Conservation (phyloP, 1,284 basidiomycete species). For the Phellopilus nigrolimitatus region DNA sequence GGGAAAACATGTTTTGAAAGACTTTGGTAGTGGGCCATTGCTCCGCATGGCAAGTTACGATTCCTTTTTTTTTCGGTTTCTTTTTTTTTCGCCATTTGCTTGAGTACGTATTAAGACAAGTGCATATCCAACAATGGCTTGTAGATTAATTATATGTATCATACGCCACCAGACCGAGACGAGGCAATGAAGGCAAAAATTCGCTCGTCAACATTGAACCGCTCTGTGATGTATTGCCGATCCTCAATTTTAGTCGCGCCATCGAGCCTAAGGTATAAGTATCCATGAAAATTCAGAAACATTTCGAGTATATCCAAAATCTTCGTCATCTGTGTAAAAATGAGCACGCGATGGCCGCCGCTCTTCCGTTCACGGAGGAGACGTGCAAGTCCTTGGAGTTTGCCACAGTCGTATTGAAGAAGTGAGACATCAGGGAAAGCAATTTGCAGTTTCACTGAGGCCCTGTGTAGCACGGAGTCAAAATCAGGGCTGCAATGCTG, state of each 20-base stretch:
- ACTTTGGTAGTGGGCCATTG: no score
- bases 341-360: slow-evolving; percentile 85
- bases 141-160: no score
- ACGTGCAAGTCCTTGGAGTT: slow-evolving; percentile 79
- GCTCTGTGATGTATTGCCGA: slow-evolving; percentile 90
- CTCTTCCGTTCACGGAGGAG: slow-evolving; percentile 83
- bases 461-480: slow-evolving; percentile 65
- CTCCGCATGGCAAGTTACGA: no score
- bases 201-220: slow-evolving; percentile 91
- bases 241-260: slow-evolving; percentile 96
- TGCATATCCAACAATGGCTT: no score
- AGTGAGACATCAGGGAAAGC: slow-evolving; percentile 91
- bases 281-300: slow-evolving; percentile 91
- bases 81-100: no score
- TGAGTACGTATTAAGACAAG: no score
- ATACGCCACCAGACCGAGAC: slow-evolving; percentile 89
- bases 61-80: no score
- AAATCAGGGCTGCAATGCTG: slow-evolving; percentile 39
- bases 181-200: slow-evolving; percentile 94
- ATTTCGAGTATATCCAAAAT: slow-evolving; percentile 93
- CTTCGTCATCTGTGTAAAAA: slow-evolving; percentile 97
- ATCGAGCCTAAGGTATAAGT: slow-evolving; percentile 89
- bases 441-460: slow-evolving; percentile 84
- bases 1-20: no score
- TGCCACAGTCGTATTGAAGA: slow-evolving; percentile 95